Percentiles rank a stretch among this genome's conserved stretches.
Evolutionary conservation across 495 filamentous ascomycete species (phyloP).

Genomic region (Xylaria curta): DNA sequence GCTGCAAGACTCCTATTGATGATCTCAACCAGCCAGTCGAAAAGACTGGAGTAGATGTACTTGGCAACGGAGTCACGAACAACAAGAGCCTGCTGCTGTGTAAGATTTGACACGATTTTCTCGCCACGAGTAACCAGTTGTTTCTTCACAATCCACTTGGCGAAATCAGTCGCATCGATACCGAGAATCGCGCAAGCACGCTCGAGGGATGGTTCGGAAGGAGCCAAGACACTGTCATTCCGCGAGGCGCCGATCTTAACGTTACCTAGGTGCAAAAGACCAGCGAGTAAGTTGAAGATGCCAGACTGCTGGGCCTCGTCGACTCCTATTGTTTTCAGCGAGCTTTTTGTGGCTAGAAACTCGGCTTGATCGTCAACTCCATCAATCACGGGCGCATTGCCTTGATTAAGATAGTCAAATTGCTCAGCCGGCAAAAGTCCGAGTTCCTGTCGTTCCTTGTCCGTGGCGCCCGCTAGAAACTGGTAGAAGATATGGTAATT

Average conservation of each 20-base stretch:
- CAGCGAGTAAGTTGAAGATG: constrained; percentile 91
- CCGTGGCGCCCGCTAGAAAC: constrained; percentile 90
- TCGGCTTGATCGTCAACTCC: constrained; percentile 96
- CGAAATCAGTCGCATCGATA: constrained; percentile 85
- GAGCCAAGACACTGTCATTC: constrained; percentile 81
- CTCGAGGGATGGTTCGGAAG: constrained; percentile 80
- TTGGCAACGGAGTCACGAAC: constrained; percentile 98
- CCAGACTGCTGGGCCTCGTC: constrained; percentile 71
- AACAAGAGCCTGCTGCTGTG: constrained; percentile 90
- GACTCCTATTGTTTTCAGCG: constrained; percentile 88
- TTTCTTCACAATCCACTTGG: constrained; percentile 99
- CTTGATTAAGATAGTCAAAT: constrained; percentile 96
- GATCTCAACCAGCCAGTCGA: constrained; percentile 97
- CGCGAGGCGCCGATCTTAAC: constrained; percentile 90
- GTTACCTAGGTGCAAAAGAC: constrained; percentile 93
- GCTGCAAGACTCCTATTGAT: constrained; percentile 92
- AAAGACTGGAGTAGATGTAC: constrained; percentile 97
- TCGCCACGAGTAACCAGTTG: constrained; percentile 96
- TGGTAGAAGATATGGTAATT: constrained; percentile 99
- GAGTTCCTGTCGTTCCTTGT: constrained; percentile 79
- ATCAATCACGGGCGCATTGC: constrained; percentile 86
- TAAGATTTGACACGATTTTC: constrained; percentile 96
- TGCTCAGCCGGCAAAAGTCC: constrained; percentile 82
- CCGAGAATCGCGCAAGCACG: constrained; percentile 87
- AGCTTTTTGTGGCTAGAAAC: constrained; percentile 85